phyloP scores from a whole-genome alignment of 192 early-diverging fungal species.

The Kappamyces sp. region DNA sequence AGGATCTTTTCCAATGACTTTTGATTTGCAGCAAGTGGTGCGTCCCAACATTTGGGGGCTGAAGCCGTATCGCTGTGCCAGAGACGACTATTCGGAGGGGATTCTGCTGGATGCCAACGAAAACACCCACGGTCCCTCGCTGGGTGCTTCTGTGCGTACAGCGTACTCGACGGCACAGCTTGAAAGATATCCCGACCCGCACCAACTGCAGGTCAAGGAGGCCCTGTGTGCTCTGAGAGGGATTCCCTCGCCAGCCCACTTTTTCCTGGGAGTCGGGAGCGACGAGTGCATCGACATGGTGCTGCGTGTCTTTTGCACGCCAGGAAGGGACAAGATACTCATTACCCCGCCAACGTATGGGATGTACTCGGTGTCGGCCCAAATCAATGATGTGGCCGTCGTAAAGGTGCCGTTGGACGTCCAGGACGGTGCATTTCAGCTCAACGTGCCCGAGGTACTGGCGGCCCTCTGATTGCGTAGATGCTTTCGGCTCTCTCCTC shows the following conservation, averaged over 20 bases:
- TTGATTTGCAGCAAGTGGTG: slow-evolving; percentile 33
- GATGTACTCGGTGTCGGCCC: slow-evolving; percentile 92
- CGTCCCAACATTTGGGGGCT: slow-evolving; percentile 43
- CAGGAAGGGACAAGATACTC: slow-evolving; percentile 85
- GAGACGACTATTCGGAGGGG: slow-evolving; percentile 92
- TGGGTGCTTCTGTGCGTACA: slow-evolving; percentile 11
- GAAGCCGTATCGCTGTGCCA: slow-evolving; percentile 92
- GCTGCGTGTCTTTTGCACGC: slow-evolving; percentile 82
- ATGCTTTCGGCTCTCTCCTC: slow-evolving; percentile 54
- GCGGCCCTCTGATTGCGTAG: slow-evolving; percentile 33
- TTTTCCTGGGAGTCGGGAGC: slow-evolving; percentile 95
- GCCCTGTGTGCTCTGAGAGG: slow-evolving; percentile 64
- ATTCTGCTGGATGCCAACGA: slow-evolving; percentile 99
- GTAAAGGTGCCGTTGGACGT: slow-evolving; percentile 81
- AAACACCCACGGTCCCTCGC: slow-evolving; percentile 78
- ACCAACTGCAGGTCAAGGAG: slow-evolving; percentile 79
- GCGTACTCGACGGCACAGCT: slow-evolving; percentile 43
- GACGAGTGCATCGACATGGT: slow-evolving; percentile 94
- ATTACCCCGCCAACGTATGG: slow-evolving; percentile 98
- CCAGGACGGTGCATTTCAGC: slow-evolving; percentile 61
- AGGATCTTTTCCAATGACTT: neutral
- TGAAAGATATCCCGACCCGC: slow-evolving; percentile 95
- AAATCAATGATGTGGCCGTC: slow-evolving; percentile 90
- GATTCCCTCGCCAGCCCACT: slow-evolving; percentile 58
- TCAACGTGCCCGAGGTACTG: slow-evolving; percentile 50